These are phyloP conservation scores for Moniliophthora roreri DNA, from an alignment of 1,284 basidiomycete species.

Conservation along the genomic window DNA sequence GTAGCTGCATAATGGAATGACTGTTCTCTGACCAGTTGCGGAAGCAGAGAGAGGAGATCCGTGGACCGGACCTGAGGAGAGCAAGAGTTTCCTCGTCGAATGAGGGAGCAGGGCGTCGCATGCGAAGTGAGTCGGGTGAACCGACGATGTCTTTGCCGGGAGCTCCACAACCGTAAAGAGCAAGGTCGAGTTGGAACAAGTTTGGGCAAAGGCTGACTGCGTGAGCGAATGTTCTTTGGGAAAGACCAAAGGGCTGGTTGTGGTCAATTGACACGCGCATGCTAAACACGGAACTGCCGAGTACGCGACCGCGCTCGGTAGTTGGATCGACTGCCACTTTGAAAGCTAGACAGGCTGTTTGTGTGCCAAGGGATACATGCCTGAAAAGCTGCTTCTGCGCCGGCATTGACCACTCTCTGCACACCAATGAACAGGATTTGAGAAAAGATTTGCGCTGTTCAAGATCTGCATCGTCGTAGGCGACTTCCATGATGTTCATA, in stretches of 20 bases:
- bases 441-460: constrained; percentile 43
- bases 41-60: constrained; percentile 56
- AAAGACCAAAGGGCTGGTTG: constrained; percentile 61
- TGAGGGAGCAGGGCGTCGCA: constrained; percentile 49
- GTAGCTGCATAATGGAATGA: constrained; percentile 56
- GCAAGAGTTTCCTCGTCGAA: constrained; percentile 55
- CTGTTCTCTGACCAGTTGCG: constrained; percentile 70
- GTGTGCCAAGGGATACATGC: constrained; percentile 50
- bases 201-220: constrained; percentile 60
- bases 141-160: constrained; percentile 48
- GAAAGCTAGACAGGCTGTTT: constrained; percentile 55
- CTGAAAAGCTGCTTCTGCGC: constrained; percentile 66
- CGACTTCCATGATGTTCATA: constrained; percentile 58
- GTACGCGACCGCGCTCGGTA: constrained; percentile 44
- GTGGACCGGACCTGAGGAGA: constrained; percentile 52
- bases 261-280: constrained; percentile 60
- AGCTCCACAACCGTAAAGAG: constrained; percentile 56
- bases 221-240: constrained; percentile 53
- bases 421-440: constrained; percentile 57
- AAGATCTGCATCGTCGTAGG: constrained; percentile 40
- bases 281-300: constrained; percentile 51
- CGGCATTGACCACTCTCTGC: constrained; percentile 57
- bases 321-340: constrained; percentile 44
- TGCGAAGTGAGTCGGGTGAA: constrained; percentile 43
- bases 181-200: constrained; percentile 51